A percentile compares a stretch with the other conserved stretches of the same genome.
phyloP scores from a whole-genome alignment of 768 basidiomycete genomes.

The Amanita brunnescens region DNA sequence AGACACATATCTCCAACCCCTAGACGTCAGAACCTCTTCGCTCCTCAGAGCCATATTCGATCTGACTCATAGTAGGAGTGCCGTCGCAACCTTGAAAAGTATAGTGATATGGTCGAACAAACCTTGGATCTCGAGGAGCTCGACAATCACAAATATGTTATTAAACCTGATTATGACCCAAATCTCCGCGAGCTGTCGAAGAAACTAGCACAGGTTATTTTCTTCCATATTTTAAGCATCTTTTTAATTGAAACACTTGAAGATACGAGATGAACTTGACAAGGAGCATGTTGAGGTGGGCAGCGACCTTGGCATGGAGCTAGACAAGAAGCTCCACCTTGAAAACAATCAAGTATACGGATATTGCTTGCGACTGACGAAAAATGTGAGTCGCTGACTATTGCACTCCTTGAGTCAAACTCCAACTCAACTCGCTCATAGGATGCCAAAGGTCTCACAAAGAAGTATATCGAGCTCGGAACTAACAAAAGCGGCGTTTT shows the following conservation, averaged over 20 bases:
- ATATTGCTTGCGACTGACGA: slow-evolving; percentile 89
- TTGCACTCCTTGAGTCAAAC: neutral
- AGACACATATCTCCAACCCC: slow-evolving; percentile 52
- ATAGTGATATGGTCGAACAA: slow-evolving; percentile 90
- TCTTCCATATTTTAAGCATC: neutral
- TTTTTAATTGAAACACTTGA: neutral
- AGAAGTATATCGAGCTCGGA: slow-evolving; percentile 74
- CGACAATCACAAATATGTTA: slow-evolving; percentile 79
- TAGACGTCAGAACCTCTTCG: slow-evolving; percentile 38
- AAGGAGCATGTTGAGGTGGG: slow-evolving; percentile 67
- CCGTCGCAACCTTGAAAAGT: slow-evolving; percentile 57
- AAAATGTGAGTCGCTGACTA: slow-evolving; percentile 51
- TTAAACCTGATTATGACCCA: slow-evolving; percentile 87
- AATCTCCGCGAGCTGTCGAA: slow-evolving; percentile 59
- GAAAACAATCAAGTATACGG: slow-evolving; percentile 87
- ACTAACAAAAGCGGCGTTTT: slow-evolving; percentile 81
- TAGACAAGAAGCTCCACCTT: slow-evolving; percentile 92
- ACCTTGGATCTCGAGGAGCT: slow-evolving; percentile 88
- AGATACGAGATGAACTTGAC: slow-evolving; percentile 75
- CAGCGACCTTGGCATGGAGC: slow-evolving; percentile 65
- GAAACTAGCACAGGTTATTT: slow-evolving; percentile 46
- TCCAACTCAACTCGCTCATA: slow-evolving; percentile 20
- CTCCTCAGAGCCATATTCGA: neutral
- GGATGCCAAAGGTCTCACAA: slow-evolving; percentile 72
- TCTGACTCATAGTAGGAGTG: slow-evolving; percentile 42